Evolutionary conservation across 192 early-diverging fungal species (phyloP), one percentile per base, ranked within the genome.

Genomic region (Linnemannia exigua): DNA sequence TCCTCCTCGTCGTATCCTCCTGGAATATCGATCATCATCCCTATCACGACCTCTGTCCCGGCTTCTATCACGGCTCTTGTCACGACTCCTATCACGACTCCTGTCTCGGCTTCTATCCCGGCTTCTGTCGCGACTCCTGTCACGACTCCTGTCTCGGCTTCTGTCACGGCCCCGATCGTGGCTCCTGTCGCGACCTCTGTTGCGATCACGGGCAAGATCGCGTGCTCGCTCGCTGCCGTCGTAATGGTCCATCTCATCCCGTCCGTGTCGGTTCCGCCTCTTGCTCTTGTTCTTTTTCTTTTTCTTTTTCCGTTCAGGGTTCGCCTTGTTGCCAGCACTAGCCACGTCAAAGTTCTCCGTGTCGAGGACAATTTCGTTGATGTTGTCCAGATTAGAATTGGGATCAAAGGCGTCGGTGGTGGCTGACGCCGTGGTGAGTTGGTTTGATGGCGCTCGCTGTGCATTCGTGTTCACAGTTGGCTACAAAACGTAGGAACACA

Each of bases 321-420:
- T 84, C 19, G 38, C 51, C 1, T 46, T 36, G 52, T 22, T 71
- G 28, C 14, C 44, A 31, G 50, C 44, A 1, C 70, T 54, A 8
- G 38, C 77, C 41, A 58, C 67, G 20, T 69, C 31, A 7, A 86
- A 22, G 17, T 1, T 67, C 9, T 86, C 84, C 12, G 79, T 86
- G 19, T 86, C 84, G 20, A 86, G 61, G 11, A 86, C 84, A 33
- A 86, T 73, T 44, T 86, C 84, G 48, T 86, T 86, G 70, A 86
- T 86, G 38, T 86, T 71, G 68, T 86, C 84, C 36, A 86, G 33
- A 28, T 86, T 86, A 0, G 84, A 61, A 16, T 58, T 44, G 12
- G 74, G 50, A 41, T 44, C 35, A 36, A 80, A 67, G 8, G 73
- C 35, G 7, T 44, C 76, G 8, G 47, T 51, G 14, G 28, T 22